These are phyloP conservation scores for Colletotrichum costaricense DNA, from an alignment of 2,329 filamentous ascomycete species.

Conservation along the genomic window DNA sequence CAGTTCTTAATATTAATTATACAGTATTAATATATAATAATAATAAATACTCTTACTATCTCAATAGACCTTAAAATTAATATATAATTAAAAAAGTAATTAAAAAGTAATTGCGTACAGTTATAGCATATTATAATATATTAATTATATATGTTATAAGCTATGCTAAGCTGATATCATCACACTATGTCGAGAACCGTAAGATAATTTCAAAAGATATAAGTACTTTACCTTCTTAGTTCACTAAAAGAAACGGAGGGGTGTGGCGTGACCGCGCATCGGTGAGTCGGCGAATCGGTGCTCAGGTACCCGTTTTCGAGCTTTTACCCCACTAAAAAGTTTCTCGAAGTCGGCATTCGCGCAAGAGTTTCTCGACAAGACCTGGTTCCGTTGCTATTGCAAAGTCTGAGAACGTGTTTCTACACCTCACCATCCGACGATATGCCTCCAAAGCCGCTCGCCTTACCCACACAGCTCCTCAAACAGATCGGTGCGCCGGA, in stretches of 20 bases:
- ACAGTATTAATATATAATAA: too few relatives aligned
- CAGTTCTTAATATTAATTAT: too few relatives aligned
- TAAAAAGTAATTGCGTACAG: too few relatives aligned
- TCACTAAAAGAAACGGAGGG: background rate
- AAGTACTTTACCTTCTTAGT: background rate
- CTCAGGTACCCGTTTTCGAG: background rate
- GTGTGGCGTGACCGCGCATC: background rate
- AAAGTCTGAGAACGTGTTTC: background rate
- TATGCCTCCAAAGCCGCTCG: slow-evolving; percentile 51
- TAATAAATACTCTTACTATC: too few relatives aligned
- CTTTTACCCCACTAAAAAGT: slow-evolving; percentile 14
- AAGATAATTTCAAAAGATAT: too few relatives aligned
- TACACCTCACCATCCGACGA: background rate
- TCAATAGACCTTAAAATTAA: too few relatives aligned
- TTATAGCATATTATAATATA: too few relatives aligned
- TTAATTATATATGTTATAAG: too few relatives aligned
- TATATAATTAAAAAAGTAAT: too few relatives aligned
- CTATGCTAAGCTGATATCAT: too few relatives aligned
- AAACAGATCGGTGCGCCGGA: slow-evolving; percentile 52
- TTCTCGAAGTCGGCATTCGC: background rate
- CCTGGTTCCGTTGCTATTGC: background rate
- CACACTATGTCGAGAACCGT: too few relatives aligned
- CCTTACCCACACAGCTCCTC: slow-evolving; percentile 56
- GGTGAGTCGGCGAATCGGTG: background rate
- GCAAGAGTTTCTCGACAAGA: background rate